These are phyloP conservation scores for Lecanosticta acicola DNA, from an alignment of 2,329 filamentous ascomycete species.

Conservation along the genomic window DNA sequence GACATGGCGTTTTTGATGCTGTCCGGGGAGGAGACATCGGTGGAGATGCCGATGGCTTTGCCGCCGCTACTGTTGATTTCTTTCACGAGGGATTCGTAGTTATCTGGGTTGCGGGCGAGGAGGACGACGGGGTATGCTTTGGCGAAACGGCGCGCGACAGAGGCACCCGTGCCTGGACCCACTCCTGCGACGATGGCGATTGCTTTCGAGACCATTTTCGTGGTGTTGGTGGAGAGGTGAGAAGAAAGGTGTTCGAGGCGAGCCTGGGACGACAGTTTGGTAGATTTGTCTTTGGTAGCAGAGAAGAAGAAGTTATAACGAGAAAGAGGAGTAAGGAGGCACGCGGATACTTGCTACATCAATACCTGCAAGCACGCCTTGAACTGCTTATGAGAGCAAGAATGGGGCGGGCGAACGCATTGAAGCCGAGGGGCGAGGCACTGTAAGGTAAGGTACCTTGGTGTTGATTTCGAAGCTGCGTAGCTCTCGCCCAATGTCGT, in stretches of 20 bases:
- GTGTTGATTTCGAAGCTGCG: too few species aligned
- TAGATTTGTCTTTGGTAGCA: not conserved
- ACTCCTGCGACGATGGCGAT: conserved; percentile 67
- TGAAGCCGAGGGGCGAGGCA: not conserved
- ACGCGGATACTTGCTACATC: not conserved
- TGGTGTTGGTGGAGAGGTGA: not conserved
- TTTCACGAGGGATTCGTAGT: conserved; percentile 59
- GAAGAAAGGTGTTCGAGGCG: conserved; percentile 1
- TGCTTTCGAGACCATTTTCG: not conserved
- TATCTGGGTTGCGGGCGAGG: conserved; percentile 62
- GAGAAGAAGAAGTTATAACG: too few species aligned
- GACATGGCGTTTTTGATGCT: conserved; percentile 57
- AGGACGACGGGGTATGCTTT: conserved; percentile 66
- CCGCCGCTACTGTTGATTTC: conserved; percentile 66
- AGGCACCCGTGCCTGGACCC: conserved; percentile 64
- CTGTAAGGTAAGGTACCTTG: too few species aligned
- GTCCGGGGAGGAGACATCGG: conserved; percentile 55
- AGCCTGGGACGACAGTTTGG: conserved; percentile 2
- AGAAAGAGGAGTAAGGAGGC: too few species aligned
- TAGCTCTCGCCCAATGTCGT: not conserved
- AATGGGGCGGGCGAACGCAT: not conserved
- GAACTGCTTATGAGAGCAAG: not conserved
- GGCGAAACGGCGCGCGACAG: conserved; percentile 56
- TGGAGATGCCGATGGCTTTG: conserved; percentile 62
- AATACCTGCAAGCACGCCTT: not conserved